A percentile compares a stretch with the other conserved stretches of the same genome.
Conservation (phyloP, 768 basidiomycete species). For the Mrakia hoshinonis region DNA sequence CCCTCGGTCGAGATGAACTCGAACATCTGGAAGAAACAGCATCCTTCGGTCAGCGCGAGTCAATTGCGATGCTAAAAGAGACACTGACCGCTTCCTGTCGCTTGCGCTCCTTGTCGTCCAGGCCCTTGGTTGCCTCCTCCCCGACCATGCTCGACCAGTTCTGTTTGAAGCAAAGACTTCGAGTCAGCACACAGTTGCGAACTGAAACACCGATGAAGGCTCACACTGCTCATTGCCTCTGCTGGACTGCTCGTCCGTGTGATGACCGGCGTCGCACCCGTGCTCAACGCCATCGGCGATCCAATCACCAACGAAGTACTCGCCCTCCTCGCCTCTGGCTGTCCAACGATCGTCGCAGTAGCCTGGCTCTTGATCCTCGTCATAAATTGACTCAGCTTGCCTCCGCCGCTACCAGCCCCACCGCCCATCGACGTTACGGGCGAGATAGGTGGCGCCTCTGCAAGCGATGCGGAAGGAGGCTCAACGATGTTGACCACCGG, state of each 20-base stretch:
- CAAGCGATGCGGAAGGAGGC: neutral
- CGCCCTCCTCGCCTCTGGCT: neutral
- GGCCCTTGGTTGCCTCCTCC: constrained; percentile 51
- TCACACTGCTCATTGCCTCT: constrained; percentile 54
- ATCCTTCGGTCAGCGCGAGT: neutral
- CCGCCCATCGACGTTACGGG: constrained; percentile 6
- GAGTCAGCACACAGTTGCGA: constrained; percentile 5
- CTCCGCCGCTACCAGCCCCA: neutral
- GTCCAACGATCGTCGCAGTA: neutral
- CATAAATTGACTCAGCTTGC: constrained; percentile 23
- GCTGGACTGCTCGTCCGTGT: constrained; percentile 45
- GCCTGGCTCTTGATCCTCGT: constrained; percentile 4
- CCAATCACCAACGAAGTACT: constrained; percentile 3
- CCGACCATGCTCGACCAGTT: constrained; percentile 71
- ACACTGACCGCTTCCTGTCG: constrained; percentile 64
- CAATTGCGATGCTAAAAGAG: too few species aligned
- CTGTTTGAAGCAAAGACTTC: constrained; percentile 41
- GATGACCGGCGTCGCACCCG: neutral
- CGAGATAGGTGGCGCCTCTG: neutral
- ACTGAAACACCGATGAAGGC: constrained; percentile 31
- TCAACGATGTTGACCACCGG: constrained; percentile 7
- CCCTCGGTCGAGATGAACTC: constrained; percentile 87
- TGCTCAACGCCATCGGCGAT: constrained; percentile 2
- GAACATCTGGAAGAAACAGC: constrained; percentile 66
- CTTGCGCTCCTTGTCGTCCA: constrained; percentile 67